Percentiles rank a stretch among this genome's conserved stretches.
These are phyloP conservation scores for Apiospora marii DNA, from an alignment of 2,329 filamentous ascomycete genomes.

Conservation along the genomic window DNA sequence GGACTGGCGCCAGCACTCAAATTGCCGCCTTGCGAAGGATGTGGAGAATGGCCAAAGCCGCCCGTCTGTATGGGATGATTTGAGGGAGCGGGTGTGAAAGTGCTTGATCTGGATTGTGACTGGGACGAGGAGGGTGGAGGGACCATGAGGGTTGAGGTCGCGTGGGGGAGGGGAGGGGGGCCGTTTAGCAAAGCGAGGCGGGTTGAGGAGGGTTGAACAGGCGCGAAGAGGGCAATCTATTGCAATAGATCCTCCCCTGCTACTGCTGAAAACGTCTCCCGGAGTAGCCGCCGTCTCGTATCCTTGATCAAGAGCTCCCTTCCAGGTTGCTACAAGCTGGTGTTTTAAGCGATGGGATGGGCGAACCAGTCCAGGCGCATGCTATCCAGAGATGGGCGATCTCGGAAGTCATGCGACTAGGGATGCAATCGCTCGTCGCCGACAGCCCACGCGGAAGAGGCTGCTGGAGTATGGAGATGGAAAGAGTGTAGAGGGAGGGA, in stretches of 20 bases:
- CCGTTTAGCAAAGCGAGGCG: constrained; percentile 28
- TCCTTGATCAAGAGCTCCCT: constrained; percentile 17
- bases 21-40: constrained; percentile 63
- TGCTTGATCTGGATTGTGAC: constrained; percentile 66
- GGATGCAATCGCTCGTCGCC: constrained; percentile 24
- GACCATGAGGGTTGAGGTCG: constrained; percentile 44
- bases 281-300: constrained; percentile 15
- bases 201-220: background rate
- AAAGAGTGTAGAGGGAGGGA: background rate
- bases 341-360: background rate
- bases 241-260: background rate
- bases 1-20: constrained; percentile 68
- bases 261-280: constrained; percentile 7
- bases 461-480: background rate
- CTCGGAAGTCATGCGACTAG: constrained; percentile 25
- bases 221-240: constrained; percentile 7
- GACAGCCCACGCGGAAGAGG: constrained; percentile 10
- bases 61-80: constrained; percentile 59
- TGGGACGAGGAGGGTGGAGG: constrained; percentile 42
- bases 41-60: constrained; percentile 60
- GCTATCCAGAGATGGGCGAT: constrained; percentile 27
- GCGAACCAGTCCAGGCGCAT: constrained; percentile 24
- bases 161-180: constrained; percentile 31
- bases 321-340: background rate
- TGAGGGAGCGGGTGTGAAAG: constrained; percentile 68